phyloP scores from a whole-genome alignment of 2,329 filamentous ascomycete genomes.

The Teratosphaeria zuluensis region DNA sequence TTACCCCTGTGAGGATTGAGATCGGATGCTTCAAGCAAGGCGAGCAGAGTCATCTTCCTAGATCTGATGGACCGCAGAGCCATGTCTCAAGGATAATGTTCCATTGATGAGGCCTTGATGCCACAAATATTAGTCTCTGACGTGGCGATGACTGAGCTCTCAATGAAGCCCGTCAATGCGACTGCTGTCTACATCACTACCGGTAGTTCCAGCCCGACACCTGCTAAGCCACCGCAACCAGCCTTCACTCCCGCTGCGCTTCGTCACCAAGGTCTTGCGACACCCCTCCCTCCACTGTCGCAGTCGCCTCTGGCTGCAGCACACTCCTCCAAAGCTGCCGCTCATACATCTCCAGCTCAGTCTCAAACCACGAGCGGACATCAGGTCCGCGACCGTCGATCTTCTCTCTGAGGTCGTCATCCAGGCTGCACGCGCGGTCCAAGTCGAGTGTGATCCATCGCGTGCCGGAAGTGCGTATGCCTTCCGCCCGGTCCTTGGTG shows the following conservation, averaged over 20 bases:
- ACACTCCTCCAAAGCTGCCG: not conserved
- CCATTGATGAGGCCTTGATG: no score
- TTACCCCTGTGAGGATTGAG: no score
- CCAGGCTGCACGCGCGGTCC: not conserved
- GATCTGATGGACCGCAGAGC: no score
- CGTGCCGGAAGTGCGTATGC: not conserved
- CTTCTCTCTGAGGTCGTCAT: not conserved
- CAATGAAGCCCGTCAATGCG: no score
- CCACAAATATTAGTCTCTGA: no score
- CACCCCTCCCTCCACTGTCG: not conserved
- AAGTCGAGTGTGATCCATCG: conserved; percentile 4
- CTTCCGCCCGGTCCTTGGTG: not conserved
- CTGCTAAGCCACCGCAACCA: no score
- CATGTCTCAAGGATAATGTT: no score
- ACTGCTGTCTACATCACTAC: no score
- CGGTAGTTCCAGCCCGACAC: no score
- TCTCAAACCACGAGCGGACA: conserved; percentile 2
- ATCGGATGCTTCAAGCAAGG: no score
- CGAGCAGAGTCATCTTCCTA: no score
- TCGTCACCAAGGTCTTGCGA: not conserved
- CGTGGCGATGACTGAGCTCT: no score
- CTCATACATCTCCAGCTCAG: conserved; percentile 4
- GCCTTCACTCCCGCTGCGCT: not conserved
- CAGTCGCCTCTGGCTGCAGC: not conserved
- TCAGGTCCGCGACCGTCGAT: conserved; percentile 1